Evolutionary conservation across 2,329 filamentous ascomycete genomes (phyloP), one percentile per base, ranked within the genome.

Genomic region (Chrysoporthe cubensis): DNA sequence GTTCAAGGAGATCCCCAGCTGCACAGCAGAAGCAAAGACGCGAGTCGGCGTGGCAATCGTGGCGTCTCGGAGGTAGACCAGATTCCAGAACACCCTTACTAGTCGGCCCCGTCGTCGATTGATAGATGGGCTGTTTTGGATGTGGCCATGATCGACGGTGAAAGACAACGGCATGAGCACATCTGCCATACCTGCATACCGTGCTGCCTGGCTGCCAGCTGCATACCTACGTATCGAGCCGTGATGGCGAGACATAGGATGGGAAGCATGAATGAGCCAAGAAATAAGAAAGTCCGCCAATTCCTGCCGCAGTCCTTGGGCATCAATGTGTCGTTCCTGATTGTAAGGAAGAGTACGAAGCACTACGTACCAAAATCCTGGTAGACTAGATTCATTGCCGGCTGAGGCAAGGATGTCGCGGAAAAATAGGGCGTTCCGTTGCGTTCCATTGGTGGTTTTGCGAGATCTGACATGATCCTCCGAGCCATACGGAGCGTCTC

Each of bases 1-100:
- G 60, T 43, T 66, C 58, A 58, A 58, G 67, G 59, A 42, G 54
- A 58, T 66, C n/a, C 44, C 37, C 37, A 14, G 40, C 57, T 43
- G 9, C 37, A 43, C 8, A 14, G 42, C 16, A n/a, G 13, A 40
- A 21, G 57, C 57, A 26, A 44, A n/a, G 18, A n/a, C 34, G 34
- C 34, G 32, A 34, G 32, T 37, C 54, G 54, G 32, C 34, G 54
- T 18, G 54, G 54, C 54, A 57, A 40, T 34, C 54, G 54, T 57
- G 54, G 54, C 32, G 54, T 40, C 54, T 57, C 16, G 32, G 32
- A 40, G 54, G 32, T 40, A 11, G 16, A 21, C 54, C 34, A 57
- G 18, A 16, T n/a, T 57, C 32, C 54, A 57, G 34, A 34, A 40
- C 16, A n/a, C 14, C 54, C 34, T 52, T 18, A 37, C n/a, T 32